Evolutionary conservation across 2,329 filamentous ascomycete species (phyloP).

Genomic region (Sarocladiaceae sp.): DNA sequence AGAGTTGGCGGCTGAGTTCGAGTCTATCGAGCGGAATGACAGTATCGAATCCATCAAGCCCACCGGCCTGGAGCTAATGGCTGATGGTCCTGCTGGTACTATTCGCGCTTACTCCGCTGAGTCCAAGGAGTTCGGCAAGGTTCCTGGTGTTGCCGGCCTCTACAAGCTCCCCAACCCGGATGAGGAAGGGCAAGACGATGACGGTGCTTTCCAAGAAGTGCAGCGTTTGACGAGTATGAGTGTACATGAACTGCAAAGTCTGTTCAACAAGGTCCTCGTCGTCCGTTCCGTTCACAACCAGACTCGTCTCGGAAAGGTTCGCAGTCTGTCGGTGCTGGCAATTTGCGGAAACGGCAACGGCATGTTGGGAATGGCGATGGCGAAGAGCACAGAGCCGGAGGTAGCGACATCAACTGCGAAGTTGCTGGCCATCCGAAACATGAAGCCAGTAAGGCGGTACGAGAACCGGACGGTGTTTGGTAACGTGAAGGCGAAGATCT

Average conservation of each 20-base stretch:
- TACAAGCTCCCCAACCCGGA: constrained; percentile 49
- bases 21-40: constrained; percentile 25
- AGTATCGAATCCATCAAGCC: constrained; percentile 27
- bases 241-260: constrained; percentile 44
- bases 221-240: constrained; percentile 52
- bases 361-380: constrained; percentile 82
- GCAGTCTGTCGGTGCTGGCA: constrained; percentile 68
- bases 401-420: constrained; percentile 69
- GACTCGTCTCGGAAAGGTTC: constrained; percentile 92
- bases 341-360: constrained; percentile 87
- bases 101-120: constrained; percentile 36
- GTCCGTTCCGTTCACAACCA: constrained; percentile 78
- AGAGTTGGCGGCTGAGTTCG: constrained; percentile 33
- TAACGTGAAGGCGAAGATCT: constrained; percentile 76
- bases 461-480: constrained; percentile 91
- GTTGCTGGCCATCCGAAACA: constrained; percentile 81
- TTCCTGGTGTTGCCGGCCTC: constrained; percentile 47
- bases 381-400: constrained; percentile 72
- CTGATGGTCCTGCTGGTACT: constrained; percentile 30
- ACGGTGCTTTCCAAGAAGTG: constrained; percentile 45
- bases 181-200: constrained; percentile 41
- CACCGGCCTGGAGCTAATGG: constrained; percentile 30
- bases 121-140: constrained; percentile 46
- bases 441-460: constrained; percentile 88
- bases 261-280: constrained; percentile 72